phyloP scores from a whole-genome alignment of 768 basidiomycete genomes.

The Russula emetica region DNA sequence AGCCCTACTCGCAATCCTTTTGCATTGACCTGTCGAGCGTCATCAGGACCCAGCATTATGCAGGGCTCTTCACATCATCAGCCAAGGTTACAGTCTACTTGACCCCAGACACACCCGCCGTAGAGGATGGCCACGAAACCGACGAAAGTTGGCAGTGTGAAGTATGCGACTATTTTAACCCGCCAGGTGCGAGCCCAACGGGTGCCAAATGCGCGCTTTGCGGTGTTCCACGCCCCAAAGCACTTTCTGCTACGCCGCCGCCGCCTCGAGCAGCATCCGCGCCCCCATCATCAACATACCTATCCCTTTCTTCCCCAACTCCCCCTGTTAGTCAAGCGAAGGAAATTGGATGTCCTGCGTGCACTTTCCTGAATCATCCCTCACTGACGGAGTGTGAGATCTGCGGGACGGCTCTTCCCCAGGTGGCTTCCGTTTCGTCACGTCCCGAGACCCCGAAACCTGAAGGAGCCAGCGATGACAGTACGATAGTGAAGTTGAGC shows the following conservation, averaged over 20 bases:
- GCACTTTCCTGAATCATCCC: conserved; percentile 89
- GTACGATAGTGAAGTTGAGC: conserved; percentile 68
- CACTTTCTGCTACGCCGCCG: conserved; percentile 31
- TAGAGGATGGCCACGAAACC: conserved; percentile 30
- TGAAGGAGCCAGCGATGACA: conserved; percentile 36
- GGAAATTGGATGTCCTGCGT: conserved; percentile 69
- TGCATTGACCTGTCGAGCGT: conserved; percentile 61
- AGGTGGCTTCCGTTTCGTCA: conserved; percentile 39
- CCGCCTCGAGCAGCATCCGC: conserved; percentile 28
- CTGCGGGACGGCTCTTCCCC: conserved; percentile 67
- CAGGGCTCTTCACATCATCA: conserved; percentile 84
- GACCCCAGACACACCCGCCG: conserved; percentile 32
- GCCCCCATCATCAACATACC: conserved; percentile 32
- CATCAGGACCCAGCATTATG: conserved; percentile 79
- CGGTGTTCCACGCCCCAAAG: conserved; percentile 60
- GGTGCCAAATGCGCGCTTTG: conserved; percentile 73
- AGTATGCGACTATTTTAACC: conserved; percentile 84
- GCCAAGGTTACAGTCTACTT: conserved; percentile 82
- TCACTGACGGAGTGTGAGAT: conserved; percentile 77
- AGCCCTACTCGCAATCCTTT: conserved; percentile 56
- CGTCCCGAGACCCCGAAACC: conserved; percentile 52
- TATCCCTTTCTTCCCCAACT: conserved; percentile 41
- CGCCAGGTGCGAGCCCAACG: conserved; percentile 66
- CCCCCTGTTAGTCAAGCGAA: conserved; percentile 35
- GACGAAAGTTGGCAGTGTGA: conserved; percentile 76